Conservation (phyloP, 2,329 filamentous ascomycete genomes). For the Pseudocercospora ulei region DNA sequence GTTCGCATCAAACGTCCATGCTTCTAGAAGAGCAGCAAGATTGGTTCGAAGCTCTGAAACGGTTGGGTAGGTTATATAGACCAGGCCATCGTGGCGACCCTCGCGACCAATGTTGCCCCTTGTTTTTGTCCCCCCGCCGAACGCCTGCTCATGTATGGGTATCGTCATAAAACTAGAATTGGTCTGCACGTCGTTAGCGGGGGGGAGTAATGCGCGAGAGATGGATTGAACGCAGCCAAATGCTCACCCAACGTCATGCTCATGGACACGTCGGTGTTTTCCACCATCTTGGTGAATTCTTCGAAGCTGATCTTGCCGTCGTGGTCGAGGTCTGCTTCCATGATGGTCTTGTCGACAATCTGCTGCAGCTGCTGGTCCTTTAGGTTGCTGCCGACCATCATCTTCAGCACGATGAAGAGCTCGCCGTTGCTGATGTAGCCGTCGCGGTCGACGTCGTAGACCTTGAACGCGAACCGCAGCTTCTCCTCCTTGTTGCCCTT, state of each 20-base stretch:
- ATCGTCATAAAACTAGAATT: slow-evolving; percentile 18
- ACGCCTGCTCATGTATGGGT: slow-evolving; percentile 12
- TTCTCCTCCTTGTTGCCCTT: slow-evolving; percentile 99
- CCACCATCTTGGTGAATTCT: slow-evolving; percentile 98
- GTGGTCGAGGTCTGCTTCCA: slow-evolving; percentile 93
- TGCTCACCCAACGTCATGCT: slow-evolving; percentile 56
- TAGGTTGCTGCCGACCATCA: slow-evolving; percentile 99
- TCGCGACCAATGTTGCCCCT: not conserved
- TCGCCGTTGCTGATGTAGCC: slow-evolving; percentile 98
- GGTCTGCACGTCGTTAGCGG: slow-evolving; percentile 13
- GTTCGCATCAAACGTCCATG: no score
- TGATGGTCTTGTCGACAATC: slow-evolving; percentile 99
- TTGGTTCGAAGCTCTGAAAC: slow-evolving; percentile 1
- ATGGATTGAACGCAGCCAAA: not conserved
- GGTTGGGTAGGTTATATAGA: not conserved
- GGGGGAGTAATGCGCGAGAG: not conserved
- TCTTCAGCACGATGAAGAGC: slow-evolving; percentile 98
- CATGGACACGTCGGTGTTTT: slow-evolving; percentile 69
- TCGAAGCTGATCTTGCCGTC: slow-evolving; percentile 99
- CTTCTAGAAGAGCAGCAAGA: slow-evolving; percentile 25
- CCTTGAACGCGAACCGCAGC: slow-evolving; percentile 93
- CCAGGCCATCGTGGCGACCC: no score
- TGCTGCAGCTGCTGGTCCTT: slow-evolving; percentile 98
- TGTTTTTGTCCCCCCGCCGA: not conserved
- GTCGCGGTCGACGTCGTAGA: slow-evolving; percentile 98